These are phyloP conservation scores for Sistotremastrum suecicum DNA, from an alignment of 768 basidiomycete genomes.

Conservation along the genomic window DNA sequence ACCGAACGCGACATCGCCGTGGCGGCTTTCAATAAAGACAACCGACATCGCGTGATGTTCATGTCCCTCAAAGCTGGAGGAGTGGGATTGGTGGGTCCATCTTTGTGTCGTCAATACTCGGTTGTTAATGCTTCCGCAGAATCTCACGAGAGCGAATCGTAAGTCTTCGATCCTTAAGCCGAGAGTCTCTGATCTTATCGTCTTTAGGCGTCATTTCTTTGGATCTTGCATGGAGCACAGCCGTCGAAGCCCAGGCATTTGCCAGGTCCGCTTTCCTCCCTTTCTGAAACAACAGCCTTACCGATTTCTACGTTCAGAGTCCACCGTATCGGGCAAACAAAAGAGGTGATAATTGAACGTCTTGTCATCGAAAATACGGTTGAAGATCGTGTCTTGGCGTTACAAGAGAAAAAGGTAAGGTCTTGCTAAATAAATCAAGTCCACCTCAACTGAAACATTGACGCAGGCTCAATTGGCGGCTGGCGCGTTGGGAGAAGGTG, in stretches of 20 bases:
- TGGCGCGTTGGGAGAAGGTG: constrained; percentile 48
- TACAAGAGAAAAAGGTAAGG: constrained; percentile 46
- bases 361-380: constrained; percentile 47
- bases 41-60: constrained; percentile 43
- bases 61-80: constrained; percentile 56
- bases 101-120: background rate
- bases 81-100: constrained; percentile 18
- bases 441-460: background rate
- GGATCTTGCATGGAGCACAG: constrained; percentile 52
- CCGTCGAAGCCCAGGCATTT: constrained; percentile 47
- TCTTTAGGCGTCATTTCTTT: constrained; percentile 36
- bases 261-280: constrained; percentile 23
- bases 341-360: constrained; percentile 36
- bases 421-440: background rate
- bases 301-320: constrained; percentile 12
- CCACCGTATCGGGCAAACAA: constrained; percentile 42
- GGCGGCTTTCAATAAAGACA: constrained; percentile 43
- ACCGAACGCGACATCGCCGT: constrained; percentile 39
- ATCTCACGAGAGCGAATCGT: constrained; percentile 49
- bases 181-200: background rate
- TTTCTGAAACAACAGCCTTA: background rate
- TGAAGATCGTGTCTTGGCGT: constrained; percentile 53
- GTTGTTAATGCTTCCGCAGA: constrained; percentile 21
- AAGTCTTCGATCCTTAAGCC: background rate
- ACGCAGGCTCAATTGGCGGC: constrained; percentile 38